Percentiles rank a stretch among this genome's conserved stretches.
Evolutionary conservation across 768 basidiomycete genomes (phyloP).

Genomic region (Melanogaster broomeanus): DNA sequence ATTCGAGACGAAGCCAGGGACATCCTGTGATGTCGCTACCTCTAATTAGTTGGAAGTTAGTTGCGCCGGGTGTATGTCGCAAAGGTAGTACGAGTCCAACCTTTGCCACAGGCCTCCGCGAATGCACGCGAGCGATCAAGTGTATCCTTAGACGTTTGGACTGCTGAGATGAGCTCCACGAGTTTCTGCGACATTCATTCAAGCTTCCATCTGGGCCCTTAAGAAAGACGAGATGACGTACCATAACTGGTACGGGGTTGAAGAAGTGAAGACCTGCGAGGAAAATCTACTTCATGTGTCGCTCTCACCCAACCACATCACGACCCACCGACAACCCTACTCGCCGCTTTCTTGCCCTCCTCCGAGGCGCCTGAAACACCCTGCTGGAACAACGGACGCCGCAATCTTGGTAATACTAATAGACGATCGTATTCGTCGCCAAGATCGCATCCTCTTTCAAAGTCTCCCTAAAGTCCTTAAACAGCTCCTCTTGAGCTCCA

Average conservation of each 20-base stretch:
- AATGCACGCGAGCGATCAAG: constrained; percentile 78
- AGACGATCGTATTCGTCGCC: constrained; percentile 90
- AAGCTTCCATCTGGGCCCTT: background rate
- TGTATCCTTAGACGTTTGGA: constrained; percentile 83
- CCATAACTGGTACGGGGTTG: constrained; percentile 97
- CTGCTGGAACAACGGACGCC: constrained; percentile 65
- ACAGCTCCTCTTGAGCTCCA: constrained; percentile 79
- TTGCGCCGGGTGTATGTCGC: background rate
- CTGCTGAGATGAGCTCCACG: constrained; percentile 91
- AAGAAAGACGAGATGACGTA: constrained; percentile 32
- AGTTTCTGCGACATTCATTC: constrained; percentile 58
- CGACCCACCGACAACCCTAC: constrained; percentile 77
- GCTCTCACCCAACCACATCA: background rate
- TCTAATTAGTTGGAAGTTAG: constrained; percentile 46
- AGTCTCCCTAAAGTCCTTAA: constrained; percentile 66
- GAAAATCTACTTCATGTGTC: background rate
- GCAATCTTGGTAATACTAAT: constrained; percentile 96
- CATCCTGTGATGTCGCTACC: constrained; percentile 88
- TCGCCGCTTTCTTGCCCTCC: constrained; percentile 61
- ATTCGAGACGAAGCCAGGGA: constrained; percentile 95
- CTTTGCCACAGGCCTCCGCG: constrained; percentile 89
- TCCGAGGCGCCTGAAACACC: constrained; percentile 59
- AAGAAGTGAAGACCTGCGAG: constrained; percentile 84
- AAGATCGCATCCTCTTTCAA: constrained; percentile 76
- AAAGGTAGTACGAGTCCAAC: constrained; percentile 33